These are phyloP conservation scores for Penicillium herquei DNA, from an alignment of 495 filamentous ascomycete species.

Conservation along the genomic window DNA sequence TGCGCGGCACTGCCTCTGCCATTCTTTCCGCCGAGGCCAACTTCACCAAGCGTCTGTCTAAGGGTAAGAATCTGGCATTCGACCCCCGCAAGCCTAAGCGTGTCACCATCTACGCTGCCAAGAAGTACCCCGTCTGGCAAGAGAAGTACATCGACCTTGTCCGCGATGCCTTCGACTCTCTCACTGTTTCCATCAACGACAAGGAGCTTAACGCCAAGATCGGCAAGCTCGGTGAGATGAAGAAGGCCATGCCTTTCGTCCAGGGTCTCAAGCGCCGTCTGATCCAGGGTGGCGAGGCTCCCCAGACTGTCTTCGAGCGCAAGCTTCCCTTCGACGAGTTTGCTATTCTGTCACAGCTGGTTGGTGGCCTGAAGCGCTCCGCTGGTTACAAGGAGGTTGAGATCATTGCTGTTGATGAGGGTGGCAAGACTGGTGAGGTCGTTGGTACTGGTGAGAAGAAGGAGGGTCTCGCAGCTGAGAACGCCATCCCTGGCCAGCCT, in stretches of 20 bases:
- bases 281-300: slow-evolving; percentile 51
- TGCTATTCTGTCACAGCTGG: slow-evolving; percentile 60
- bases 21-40: slow-evolving; percentile 87
- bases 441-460: slow-evolving; percentile 55
- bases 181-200: slow-evolving; percentile 63
- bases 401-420: slow-evolving; percentile 66
- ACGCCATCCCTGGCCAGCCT: slow-evolving; percentile 75
- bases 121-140: slow-evolving; percentile 83
- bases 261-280: slow-evolving; percentile 82
- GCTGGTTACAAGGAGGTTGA: slow-evolving; percentile 63
- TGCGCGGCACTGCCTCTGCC: slow-evolving; percentile 67
- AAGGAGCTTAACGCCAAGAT: slow-evolving; percentile 74
- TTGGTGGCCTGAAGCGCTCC: slow-evolving; percentile 57
- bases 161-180: slow-evolving; percentile 58
- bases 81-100: slow-evolving; percentile 90
- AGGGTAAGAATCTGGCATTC: slow-evolving; percentile 78
- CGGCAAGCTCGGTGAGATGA: slow-evolving; percentile 81
- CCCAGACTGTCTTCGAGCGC: slow-evolving; percentile 69
- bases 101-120: slow-evolving; percentile 81
- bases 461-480: slow-evolving; percentile 57
- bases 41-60: slow-evolving; percentile 76
- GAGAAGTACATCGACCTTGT: slow-evolving; percentile 84
- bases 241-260: slow-evolving; percentile 97
- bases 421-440: slow-evolving; percentile 62
- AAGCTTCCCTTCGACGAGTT: slow-evolving; percentile 86